Evolutionary conservation across 2,329 filamentous ascomycete species (phyloP).

Genomic region (Pseudocercospora cruenta): DNA sequence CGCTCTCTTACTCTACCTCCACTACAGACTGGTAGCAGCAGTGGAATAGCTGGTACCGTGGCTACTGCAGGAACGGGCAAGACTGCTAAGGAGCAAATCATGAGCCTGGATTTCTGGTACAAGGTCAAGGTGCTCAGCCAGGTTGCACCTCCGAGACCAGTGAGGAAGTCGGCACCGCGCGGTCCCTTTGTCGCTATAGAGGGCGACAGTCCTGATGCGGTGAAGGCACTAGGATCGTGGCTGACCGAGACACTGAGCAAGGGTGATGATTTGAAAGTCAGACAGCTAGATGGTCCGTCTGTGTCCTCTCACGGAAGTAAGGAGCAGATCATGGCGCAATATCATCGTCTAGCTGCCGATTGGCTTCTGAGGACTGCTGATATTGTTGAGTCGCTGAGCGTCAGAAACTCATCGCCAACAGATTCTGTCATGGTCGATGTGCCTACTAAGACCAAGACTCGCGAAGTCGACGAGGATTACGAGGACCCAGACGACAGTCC

Average conservation of each 20-base stretch:
- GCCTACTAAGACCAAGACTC: constrained; percentile 16
- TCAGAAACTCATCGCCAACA: constrained; percentile 20
- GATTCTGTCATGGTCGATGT: constrained; percentile 32
- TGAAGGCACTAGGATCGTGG: constrained; percentile 67
- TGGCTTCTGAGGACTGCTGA: constrained; percentile 79
- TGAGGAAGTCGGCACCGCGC: constrained; percentile 48
- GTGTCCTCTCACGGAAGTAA: constrained; percentile 42
- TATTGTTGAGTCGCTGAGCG: constrained; percentile 55
- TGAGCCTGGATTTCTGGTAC: constrained; percentile 71
- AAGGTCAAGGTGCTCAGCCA: constrained; percentile 77
- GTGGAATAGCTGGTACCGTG: constrained; percentile 22
- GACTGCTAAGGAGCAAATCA: constrained; percentile 62
- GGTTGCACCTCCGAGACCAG: constrained; percentile 70
- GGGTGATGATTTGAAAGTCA: constrained; percentile 56
- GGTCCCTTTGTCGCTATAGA: constrained; percentile 84
- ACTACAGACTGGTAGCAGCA: constrained; percentile 48
- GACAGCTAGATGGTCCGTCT: constrained; percentile 54
- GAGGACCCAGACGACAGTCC: constrained; percentile 27
- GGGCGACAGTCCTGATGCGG: constrained; percentile 67
- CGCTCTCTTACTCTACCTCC: constrained; percentile 58
- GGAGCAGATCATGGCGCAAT: constrained; percentile 44
- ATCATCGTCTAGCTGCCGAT: constrained; percentile 64
- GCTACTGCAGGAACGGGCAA: constrained; percentile 26
- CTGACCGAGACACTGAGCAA: constrained; percentile 59
- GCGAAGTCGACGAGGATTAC: constrained; percentile 34